These are phyloP conservation scores for Soucietia sequanensis DNA, from an alignment of 805 yeast species.

Conservation along the genomic window DNA sequence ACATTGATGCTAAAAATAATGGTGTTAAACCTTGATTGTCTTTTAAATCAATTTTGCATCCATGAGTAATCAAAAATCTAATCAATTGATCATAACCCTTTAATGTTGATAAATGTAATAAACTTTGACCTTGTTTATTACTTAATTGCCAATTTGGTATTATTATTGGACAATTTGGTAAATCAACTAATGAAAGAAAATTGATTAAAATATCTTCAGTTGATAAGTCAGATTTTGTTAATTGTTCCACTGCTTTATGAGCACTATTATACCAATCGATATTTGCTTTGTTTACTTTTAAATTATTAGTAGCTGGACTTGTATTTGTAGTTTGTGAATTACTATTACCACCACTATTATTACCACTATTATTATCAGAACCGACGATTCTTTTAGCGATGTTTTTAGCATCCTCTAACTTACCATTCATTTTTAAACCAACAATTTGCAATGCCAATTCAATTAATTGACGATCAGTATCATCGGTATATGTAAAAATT, in stretches of 20 bases:
- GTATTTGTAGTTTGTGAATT: slow-evolving; percentile 8
- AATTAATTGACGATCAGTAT: slow-evolving; percentile 89
- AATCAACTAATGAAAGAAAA: slow-evolving; percentile 57
- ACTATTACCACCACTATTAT: slow-evolving; percentile 22
- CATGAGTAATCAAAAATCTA: slow-evolving; percentile 62
- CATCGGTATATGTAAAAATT: slow-evolving; percentile 89
- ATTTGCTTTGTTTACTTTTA: slow-evolving; percentile 16
- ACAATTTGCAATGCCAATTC: slow-evolving; percentile 96
- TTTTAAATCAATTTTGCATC: slow-evolving; percentile 63
- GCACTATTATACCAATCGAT: slow-evolving; percentile 54
- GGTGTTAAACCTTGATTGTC: slow-evolving; percentile 87
- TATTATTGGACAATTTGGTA: slow-evolving; percentile 60
- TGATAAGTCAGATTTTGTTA: slow-evolving; percentile 44
- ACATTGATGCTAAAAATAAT: slow-evolving; percentile 77
- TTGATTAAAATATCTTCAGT: slow-evolving; percentile 50
- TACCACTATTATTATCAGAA: slow-evolving; percentile 33
- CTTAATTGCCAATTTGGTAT: slow-evolving; percentile 79
- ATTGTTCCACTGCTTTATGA: slow-evolving; percentile 47
- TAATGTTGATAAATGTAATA: slow-evolving; percentile 81
- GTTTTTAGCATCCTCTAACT: slow-evolving; percentile 89
- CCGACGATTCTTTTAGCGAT: slow-evolving; percentile 91
- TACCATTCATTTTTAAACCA: slow-evolving; percentile 95
- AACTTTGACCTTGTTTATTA: slow-evolving; percentile 80
- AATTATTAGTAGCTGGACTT: slow-evolving; percentile 7
- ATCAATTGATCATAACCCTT: slow-evolving; percentile 68